Conservation (phyloP, 306 rosid species). For the Amphicarpaea edgeworthii region DNA sequence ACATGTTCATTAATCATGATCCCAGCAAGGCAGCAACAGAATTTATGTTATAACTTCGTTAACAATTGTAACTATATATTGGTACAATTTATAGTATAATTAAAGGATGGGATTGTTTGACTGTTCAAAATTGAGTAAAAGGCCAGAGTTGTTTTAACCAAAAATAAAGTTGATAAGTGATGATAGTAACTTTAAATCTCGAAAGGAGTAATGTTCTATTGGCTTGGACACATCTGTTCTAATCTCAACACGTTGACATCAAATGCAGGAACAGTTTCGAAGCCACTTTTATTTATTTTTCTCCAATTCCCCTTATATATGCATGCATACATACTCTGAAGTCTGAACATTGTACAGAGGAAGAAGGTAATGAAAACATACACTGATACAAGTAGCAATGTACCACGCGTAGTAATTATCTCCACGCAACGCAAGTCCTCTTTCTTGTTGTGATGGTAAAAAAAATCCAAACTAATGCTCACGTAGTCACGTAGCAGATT, state of each 20-base stretch:
- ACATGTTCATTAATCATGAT: not conserved
- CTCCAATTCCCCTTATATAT: not conserved
- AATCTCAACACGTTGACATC: not conserved
- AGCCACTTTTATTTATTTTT: not conserved
- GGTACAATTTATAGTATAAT: no score
- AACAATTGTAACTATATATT: not conserved
- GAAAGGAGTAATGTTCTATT: constrained; percentile 29
- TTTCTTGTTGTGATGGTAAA: no score
- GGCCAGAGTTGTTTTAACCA: constrained; percentile 35
- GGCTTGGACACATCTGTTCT: not conserved
- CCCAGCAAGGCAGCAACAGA: not conserved
- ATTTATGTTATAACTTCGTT: not conserved
- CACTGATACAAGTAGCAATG: not conserved
- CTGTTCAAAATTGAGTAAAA: constrained; percentile 25
- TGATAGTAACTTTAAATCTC: not conserved
- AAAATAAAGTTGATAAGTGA: constrained; percentile 5
- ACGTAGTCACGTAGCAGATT: not conserved
- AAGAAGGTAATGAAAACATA: not conserved
- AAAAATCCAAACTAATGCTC: not conserved
- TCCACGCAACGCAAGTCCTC: no score
- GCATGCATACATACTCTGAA: not conserved
- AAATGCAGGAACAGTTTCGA: constrained; percentile 25
- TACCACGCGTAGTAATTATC: not conserved
- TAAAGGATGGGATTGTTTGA: constrained; percentile 10
- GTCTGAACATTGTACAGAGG: not conserved